A percentile compares a stretch with the other conserved stretches of the same genome.
phyloP scores from a whole-genome alignment of 2,329 filamentous ascomycete species.

The Talaromyces funiculosus region DNA sequence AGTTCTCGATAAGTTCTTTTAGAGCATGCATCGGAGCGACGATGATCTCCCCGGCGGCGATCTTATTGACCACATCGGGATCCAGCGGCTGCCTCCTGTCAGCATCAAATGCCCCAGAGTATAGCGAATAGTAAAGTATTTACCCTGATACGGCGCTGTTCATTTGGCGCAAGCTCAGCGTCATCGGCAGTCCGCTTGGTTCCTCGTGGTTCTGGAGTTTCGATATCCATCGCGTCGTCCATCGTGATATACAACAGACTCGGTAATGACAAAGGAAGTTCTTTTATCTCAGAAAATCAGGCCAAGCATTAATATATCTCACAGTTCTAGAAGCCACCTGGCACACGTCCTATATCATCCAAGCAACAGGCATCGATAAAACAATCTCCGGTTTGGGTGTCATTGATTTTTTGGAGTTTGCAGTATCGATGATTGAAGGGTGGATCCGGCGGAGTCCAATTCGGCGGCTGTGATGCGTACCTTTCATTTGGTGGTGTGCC shows the following conservation, averaged over 20 bases:
- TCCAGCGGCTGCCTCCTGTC: constrained; percentile 65
- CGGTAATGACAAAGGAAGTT: neutral
- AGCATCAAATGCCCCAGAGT: neutral
- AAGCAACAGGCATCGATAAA: neutral
- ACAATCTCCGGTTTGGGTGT: neutral
- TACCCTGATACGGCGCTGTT: constrained; percentile 47
- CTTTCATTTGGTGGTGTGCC: neutral
- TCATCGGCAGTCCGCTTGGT: constrained; percentile 49
- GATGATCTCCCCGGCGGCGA: constrained; percentile 96
- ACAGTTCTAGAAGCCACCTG: neutral
- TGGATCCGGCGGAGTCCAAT: neutral
- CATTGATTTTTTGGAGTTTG: neutral
- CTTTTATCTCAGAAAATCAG: neutral
- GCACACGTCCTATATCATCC: neutral
- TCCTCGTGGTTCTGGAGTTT: constrained; percentile 33
- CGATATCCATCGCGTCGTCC: constrained; percentile 42
- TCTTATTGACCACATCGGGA: constrained; percentile 94
- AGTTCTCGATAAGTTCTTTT: constrained; percentile 95
- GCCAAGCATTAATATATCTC: neutral
- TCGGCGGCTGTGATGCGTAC: neutral
- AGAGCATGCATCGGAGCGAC: constrained; percentile 92
- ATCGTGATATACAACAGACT: constrained; percentile 18
- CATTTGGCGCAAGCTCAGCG: constrained; percentile 29
- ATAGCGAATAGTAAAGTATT: neutral
- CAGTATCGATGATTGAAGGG: neutral